These are phyloP conservation scores for Micractinium sp. DNA, from an alignment of 139 green algal species.

Conservation along the genomic window DNA sequence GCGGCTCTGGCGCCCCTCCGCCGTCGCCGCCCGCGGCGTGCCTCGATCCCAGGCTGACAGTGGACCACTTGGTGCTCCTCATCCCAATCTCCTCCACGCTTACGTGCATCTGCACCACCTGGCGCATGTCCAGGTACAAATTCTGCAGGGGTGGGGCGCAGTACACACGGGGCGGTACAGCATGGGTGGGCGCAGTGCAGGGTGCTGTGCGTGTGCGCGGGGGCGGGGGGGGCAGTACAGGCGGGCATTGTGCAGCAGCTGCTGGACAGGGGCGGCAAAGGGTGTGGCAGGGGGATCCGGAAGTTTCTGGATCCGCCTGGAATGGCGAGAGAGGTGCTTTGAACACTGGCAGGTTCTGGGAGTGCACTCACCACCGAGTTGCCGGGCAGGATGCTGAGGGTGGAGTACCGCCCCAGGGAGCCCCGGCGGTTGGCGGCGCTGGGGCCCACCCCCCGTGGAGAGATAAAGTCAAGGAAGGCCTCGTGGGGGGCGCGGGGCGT, in stretches of 20 bases:
- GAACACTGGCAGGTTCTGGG: too few relatives aligned
- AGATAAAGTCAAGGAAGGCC: slow-evolving; percentile 19
- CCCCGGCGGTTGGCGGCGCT: neutral
- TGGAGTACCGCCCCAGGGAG: slow-evolving; percentile 31
- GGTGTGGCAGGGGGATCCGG: too few relatives aligned
- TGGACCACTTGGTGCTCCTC: slow-evolving; percentile 51
- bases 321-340: too few relatives aligned
- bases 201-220: too few relatives aligned
- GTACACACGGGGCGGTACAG: neutral
- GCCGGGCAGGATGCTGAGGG: slow-evolving; percentile 39
- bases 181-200: too few relatives aligned
- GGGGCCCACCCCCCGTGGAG: neutral
- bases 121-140: slow-evolving; percentile 65
- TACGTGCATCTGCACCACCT: slow-evolving; percentile 64
- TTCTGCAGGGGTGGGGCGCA: neutral
- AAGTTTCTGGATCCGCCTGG: too few relatives aligned
- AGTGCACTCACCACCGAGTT: slow-evolving; percentile 30
- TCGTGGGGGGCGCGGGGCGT: neutral
- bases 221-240: too few relatives aligned
- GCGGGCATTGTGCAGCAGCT: too few relatives aligned
- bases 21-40: neutral
- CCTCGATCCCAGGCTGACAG: slow-evolving; percentile 38
- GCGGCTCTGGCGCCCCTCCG: slow-evolving; percentile 2
- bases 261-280: too few relatives aligned
- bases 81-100: slow-evolving; percentile 64